Conservation (phyloP, 164 flowering plant species). For the Protea cynaroides region DNA sequence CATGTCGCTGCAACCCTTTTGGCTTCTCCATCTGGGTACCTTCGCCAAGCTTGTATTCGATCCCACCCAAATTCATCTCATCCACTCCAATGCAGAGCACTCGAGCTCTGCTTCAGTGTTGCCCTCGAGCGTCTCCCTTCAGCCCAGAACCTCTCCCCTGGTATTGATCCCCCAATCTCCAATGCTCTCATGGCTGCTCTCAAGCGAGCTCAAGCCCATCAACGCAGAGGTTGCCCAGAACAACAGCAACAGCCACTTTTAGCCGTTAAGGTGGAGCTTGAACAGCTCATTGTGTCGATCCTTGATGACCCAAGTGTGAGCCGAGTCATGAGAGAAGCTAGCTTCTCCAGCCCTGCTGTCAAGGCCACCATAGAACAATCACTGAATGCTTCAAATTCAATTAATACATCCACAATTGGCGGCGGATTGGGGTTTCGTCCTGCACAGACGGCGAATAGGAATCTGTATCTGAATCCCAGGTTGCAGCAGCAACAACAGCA, state of each 20-base stretch:
- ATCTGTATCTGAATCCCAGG: slow-evolving; percentile 65
- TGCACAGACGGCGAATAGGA: slow-evolving; percentile 28
- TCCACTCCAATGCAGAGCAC: slow-evolving; percentile 95
- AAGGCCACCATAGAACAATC: slow-evolving; percentile 88
- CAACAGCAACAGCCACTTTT: slow-evolving; percentile 95
- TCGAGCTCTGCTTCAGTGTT: slow-evolving; percentile 97
- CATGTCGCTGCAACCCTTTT: slow-evolving; percentile 92
- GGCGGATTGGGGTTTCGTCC: slow-evolving; percentile 34
- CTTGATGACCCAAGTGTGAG: slow-evolving; percentile 96
- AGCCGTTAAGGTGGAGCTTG: slow-evolving; percentile 95
- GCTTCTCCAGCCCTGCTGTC: slow-evolving; percentile 95
- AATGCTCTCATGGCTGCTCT: slow-evolving; percentile 96
- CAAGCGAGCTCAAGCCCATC: slow-evolving; percentile 96
- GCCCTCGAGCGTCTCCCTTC: slow-evolving; percentile 94
- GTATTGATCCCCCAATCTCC: slow-evolving; percentile 78
- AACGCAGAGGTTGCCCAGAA: slow-evolving; percentile 93
- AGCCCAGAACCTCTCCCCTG: slow-evolving; percentile 41
- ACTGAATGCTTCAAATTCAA: slow-evolving; percentile 29
- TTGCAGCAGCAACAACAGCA: slow-evolving; percentile 41
- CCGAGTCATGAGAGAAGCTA: slow-evolving; percentile 95
- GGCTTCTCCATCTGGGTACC: slow-evolving; percentile 68
- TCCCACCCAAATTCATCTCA: slow-evolving; percentile 96
- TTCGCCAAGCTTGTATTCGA: slow-evolving; percentile 88
- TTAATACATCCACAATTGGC: slow-evolving; percentile 23
- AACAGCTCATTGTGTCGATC: slow-evolving; percentile 82